phyloP scores from a whole-genome alignment of 108 stramenopile species.

The Nitzschia sp. region DNA sequence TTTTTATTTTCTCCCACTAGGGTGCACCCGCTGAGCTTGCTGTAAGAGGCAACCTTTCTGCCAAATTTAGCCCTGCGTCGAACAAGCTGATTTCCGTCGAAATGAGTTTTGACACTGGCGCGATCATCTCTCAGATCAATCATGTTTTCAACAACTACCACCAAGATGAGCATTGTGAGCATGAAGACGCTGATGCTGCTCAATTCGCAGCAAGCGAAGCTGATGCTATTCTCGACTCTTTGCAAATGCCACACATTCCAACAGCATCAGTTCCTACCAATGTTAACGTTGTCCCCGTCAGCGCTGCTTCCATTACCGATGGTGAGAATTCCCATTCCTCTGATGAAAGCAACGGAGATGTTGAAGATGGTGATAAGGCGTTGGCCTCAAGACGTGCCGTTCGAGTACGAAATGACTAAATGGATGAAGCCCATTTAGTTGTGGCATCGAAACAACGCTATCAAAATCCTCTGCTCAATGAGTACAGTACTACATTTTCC shows the following conservation, averaged over 20 bases:
- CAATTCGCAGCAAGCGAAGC: conserved; percentile 59
- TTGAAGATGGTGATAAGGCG: neutral
- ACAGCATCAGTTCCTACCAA: conserved; percentile 25
- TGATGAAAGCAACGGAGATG: conserved; percentile 27
- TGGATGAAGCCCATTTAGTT: too few relatives aligned
- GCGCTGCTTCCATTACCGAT: neutral
- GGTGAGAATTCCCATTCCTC: conserved; percentile 30
- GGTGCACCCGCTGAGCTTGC: conserved; percentile 49
- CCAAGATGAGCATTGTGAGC: neutral
- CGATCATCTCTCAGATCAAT: conserved; percentile 52
- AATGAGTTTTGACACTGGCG: conserved; percentile 69
- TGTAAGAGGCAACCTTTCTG: conserved; percentile 60
- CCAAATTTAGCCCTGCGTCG: conserved; percentile 77
- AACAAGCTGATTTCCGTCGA: conserved; percentile 80
- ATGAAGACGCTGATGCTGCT: conserved; percentile 38
- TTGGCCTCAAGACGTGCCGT: neutral
- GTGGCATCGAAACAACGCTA: too few relatives aligned
- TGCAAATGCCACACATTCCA: conserved; percentile 54
- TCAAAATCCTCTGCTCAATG: too few relatives aligned
- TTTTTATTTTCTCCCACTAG: conserved; percentile 13
- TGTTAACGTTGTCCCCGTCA: conserved; percentile 19
- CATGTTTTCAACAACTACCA: conserved; percentile 22
- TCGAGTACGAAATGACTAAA: neutral
- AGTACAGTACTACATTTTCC: too few relatives aligned
- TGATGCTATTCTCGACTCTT: conserved; percentile 76